A percentile compares a stretch with the other conserved stretches of the same genome.
Conservation (phyloP, 1,139 yeast genomes). For the Wickerhamomyces sp. region DNA sequence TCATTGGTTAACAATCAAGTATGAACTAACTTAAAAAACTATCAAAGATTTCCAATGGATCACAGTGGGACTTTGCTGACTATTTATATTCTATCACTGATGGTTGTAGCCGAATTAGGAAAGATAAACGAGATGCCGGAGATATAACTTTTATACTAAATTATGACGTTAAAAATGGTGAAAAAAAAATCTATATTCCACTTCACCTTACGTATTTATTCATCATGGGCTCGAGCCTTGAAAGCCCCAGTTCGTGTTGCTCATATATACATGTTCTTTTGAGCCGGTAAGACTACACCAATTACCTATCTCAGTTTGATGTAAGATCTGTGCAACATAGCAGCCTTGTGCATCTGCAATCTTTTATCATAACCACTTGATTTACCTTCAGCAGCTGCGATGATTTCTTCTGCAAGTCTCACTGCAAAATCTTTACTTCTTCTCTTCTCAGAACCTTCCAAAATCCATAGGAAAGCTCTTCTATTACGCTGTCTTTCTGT, state of each 20-base stretch:
- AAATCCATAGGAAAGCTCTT: slow-evolving; percentile 84
- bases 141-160: too few relatives aligned
- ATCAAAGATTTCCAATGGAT: too few relatives aligned
- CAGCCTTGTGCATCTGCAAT: slow-evolving; percentile 77
- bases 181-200: too few relatives aligned
- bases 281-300: too few relatives aligned
- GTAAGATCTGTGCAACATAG: slow-evolving; percentile 78
- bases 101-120: not conserved
- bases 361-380: slow-evolving; percentile 83
- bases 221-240: too few relatives aligned
- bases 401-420: slow-evolving; percentile 84
- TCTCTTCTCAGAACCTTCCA: slow-evolving; percentile 79
- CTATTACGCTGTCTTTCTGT: slow-evolving; percentile 79
- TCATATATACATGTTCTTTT: slow-evolving; percentile 3
- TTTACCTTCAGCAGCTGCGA: slow-evolving; percentile 72
- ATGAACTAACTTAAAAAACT: too few relatives aligned
- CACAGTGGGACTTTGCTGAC: not conserved
- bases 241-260: not conserved
- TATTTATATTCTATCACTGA: not conserved
- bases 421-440: slow-evolving; percentile 80
- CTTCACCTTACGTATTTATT: not conserved
- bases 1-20: slow-evolving; percentile 1
- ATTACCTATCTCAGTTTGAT: slow-evolving; percentile 39
- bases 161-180: not conserved
- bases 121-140: not conserved